A percentile compares a stretch with the other conserved stretches of the same genome.
phyloP scores from a whole-genome alignment of 1,284 basidiomycete genomes.

The Microbotryomycetes sp. region DNA sequence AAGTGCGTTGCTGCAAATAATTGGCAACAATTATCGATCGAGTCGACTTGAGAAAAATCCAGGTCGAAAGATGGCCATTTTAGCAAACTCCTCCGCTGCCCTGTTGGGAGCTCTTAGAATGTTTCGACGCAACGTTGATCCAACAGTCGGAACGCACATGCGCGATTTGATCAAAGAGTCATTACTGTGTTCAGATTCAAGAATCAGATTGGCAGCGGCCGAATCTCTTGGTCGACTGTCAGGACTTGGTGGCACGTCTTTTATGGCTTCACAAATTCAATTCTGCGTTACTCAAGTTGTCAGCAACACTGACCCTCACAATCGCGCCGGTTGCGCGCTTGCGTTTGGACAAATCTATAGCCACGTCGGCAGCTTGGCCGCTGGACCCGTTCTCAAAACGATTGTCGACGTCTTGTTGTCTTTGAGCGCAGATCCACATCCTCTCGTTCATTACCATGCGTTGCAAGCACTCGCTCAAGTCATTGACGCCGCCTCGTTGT shows the following conservation, averaged over 20 bases:
- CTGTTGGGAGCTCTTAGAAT: slow-evolving; percentile 63
- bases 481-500: slow-evolving; percentile 83
- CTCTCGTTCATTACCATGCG: slow-evolving; percentile 90
- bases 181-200: slow-evolving; percentile 70
- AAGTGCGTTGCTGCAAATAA: slow-evolving; percentile 60
- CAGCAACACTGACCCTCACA: slow-evolving; percentile 86
- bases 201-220: slow-evolving; percentile 72
- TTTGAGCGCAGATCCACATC: slow-evolving; percentile 90
- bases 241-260: slow-evolving; percentile 73
- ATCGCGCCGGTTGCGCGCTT: slow-evolving; percentile 85
- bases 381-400: slow-evolving; percentile 89
- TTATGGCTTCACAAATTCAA: slow-evolving; percentile 83
- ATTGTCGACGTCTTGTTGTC: slow-evolving; percentile 95
- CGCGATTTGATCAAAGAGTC: slow-evolving; percentile 54
- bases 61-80: slow-evolving; percentile 79
- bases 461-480: slow-evolving; percentile 78
- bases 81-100: slow-evolving; percentile 75
- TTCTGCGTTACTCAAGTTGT: slow-evolving; percentile 93
- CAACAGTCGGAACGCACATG: slow-evolving; percentile 31
- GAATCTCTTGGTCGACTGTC: slow-evolving; percentile 85
- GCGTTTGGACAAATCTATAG: slow-evolving; percentile 92
- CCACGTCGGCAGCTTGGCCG: slow-evolving; percentile 86
- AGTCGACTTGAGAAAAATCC: slow-evolving; percentile 79
- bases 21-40: slow-evolving; percentile 54
- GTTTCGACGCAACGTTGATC: slow-evolving; percentile 6